Percentiles rank a stretch among this genome's conserved stretches.
These are phyloP conservation scores for Rachicladosporium sp. DNA, from an alignment of 2,329 filamentous ascomycete species.

Conservation along the genomic window DNA sequence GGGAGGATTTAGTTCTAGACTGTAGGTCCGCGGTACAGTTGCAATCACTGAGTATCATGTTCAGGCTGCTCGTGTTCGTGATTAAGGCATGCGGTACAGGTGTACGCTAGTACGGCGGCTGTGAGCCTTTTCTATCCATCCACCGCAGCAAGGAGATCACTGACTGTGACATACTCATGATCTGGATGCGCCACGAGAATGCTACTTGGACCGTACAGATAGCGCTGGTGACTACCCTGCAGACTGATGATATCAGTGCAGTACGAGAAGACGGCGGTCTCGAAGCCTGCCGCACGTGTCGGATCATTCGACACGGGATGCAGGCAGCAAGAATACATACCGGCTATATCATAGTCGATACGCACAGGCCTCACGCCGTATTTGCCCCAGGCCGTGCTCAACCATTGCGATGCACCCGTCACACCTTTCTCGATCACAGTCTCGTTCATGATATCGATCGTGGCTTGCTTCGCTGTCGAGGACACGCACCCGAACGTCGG, in stretches of 20 bases:
- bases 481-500: constrained; percentile 5
- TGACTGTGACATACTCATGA: constrained; percentile 62
- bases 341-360: too few species aligned
- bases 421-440: too few species aligned
- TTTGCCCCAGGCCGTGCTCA: background rate
- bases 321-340: too few species aligned
- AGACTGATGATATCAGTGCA: constrained; percentile 79
- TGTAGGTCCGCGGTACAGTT: too few species aligned
- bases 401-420: too few species aligned
- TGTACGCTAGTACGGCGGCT: too few species aligned
- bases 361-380: background rate
- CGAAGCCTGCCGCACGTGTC: constrained; percentile 54
- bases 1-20: too few species aligned
- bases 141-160: constrained; percentile 63
- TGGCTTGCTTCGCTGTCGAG: constrained; percentile 6
- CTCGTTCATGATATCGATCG: background rate
- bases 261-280: constrained; percentile 71
- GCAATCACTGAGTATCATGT: too few species aligned
- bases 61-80: too few species aligned
- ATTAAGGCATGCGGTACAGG: too few species aligned
- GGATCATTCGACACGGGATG: background rate
- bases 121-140: constrained; percentile 40
- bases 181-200: constrained; percentile 79
- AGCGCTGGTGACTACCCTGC: constrained; percentile 41
- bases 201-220: constrained; percentile 47